phyloP scores from a whole-genome alignment of 345 rosid genomes.

The Ailanthus altissimus region DNA sequence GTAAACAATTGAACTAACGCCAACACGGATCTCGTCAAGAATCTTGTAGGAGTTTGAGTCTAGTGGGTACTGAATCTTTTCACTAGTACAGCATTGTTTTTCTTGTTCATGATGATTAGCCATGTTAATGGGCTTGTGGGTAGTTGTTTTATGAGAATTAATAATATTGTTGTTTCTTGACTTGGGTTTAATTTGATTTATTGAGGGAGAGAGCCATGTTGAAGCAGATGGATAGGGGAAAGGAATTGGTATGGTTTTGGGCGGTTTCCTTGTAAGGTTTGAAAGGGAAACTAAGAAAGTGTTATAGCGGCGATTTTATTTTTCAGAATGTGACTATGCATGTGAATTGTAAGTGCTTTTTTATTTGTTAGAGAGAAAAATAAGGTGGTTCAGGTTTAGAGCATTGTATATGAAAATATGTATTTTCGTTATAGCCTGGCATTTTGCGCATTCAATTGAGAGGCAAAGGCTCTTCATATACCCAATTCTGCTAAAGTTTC shows the following conservation, averaged over 20 bases:
- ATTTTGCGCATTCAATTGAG: not conserved
- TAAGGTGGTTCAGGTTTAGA: not conserved
- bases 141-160: not conserved
- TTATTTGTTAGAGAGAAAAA: not conserved
- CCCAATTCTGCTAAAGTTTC: too few species aligned
- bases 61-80: slow-evolving; percentile 56
- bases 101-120: slow-evolving; percentile 15
- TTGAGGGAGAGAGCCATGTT: not conserved
- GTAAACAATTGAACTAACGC: slow-evolving; percentile 76
- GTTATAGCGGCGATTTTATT: slow-evolving; percentile 14
- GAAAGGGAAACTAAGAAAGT: slow-evolving; percentile 11
- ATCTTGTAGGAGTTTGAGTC: slow-evolving; percentile 62
- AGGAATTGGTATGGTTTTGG: slow-evolving; percentile 8
- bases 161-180: not conserved
- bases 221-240: not conserved
- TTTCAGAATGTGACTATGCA: slow-evolving; percentile 33
- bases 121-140: not conserved
- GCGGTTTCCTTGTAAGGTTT: slow-evolving; percentile 42
- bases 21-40: slow-evolving; percentile 67
- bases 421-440: not conserved
- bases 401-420: not conserved
- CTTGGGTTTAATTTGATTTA: not conserved
- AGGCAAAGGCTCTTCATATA: not conserved
- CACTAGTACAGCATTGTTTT: slow-evolving; percentile 22
- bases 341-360: slow-evolving; percentile 32